Conservation (phyloP, 805 yeast species). For the Kodamaea hsintzibuensis region DNA sequence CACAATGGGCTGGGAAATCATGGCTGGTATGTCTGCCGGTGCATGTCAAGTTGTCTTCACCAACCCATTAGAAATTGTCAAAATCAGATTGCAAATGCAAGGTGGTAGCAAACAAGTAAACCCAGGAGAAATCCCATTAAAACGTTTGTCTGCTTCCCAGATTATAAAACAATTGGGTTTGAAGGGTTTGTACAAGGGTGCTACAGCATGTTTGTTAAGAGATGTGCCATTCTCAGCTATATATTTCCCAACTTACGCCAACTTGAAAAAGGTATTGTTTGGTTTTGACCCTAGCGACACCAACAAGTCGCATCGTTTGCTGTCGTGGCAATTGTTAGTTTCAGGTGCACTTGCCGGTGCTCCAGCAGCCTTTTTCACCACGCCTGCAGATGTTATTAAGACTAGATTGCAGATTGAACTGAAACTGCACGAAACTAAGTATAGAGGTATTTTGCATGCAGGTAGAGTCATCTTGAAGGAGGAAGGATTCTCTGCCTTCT, state of each 20-base stretch:
- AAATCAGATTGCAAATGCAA: conserved; percentile 91
- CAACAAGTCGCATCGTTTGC: conserved; percentile 57
- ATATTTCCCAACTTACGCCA: conserved; percentile 96
- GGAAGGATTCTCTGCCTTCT: conserved; percentile 84
- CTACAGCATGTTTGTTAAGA: conserved; percentile 84
- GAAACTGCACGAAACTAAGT: conserved; percentile 72
- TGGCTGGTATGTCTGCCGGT: conserved; percentile 94
- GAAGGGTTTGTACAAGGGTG: conserved; percentile 87
- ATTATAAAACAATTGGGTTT: conserved; percentile 80
- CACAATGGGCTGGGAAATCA: conserved; percentile 63
- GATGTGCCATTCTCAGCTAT: conserved; percentile 97
- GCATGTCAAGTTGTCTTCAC: conserved; percentile 95
- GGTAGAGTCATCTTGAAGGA: conserved; percentile 70
- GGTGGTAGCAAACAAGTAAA: conserved; percentile 56
- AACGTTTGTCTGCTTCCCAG: conserved; percentile 57
- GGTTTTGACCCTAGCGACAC: conserved; percentile 75
- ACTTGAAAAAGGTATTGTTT: conserved; percentile 79
- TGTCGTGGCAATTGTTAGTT: conserved; percentile 78
- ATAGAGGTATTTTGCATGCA: conserved; percentile 78
- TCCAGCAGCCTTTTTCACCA: conserved; percentile 95
- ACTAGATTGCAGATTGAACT: conserved; percentile 89
- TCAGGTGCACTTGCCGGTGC: conserved; percentile 97
- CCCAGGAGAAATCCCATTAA: conserved; percentile 43
- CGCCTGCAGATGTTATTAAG: conserved; percentile 96
- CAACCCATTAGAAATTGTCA: conserved; percentile 93